phyloP scores from a whole-genome alignment of 495 filamentous ascomycete species.

The Hypoxylon perforatum region DNA sequence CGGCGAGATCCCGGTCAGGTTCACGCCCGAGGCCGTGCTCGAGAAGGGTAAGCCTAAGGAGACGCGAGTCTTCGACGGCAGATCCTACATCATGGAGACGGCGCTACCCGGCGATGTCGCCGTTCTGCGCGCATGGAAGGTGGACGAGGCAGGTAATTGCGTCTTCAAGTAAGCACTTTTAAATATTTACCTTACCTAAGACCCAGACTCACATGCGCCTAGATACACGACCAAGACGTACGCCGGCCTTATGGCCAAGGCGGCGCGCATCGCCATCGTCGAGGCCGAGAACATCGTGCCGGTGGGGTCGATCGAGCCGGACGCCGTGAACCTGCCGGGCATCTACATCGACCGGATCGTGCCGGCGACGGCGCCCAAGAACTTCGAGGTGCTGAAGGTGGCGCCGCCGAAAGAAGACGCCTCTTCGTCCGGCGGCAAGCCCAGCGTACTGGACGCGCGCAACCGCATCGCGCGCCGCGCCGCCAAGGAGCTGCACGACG shows the following conservation, averaged over 20 bases:
- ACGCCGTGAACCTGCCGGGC: constrained; percentile 69
- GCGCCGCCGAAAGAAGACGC: constrained; percentile 32
- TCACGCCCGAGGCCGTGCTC: constrained; percentile 63
- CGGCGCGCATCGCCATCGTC: constrained; percentile 70
- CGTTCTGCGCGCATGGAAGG: constrained; percentile 71
- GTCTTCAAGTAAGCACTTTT: constrained; percentile 61
- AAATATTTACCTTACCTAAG: not conserved
- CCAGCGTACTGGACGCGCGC: constrained; percentile 52
- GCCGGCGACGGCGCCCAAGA: constrained; percentile 63
- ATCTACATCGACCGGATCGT: constrained; percentile 74
- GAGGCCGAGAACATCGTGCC: constrained; percentile 76
- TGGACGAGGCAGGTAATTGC: constrained; percentile 72
- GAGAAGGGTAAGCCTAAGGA: constrained; percentile 67
- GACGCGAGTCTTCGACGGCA: constrained; percentile 68
- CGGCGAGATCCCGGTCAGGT: constrained; percentile 67
- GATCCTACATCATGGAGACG: constrained; percentile 70
- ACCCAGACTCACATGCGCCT: not conserved
- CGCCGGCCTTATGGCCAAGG: constrained; percentile 69
- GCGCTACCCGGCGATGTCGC: constrained; percentile 72
- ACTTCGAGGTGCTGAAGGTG: constrained; percentile 66
- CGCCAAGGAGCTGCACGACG: constrained; percentile 70
- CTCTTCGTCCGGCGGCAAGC: constrained; percentile 21
- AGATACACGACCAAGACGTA: constrained; percentile 72
- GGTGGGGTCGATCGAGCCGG: constrained; percentile 66
- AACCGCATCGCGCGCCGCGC: constrained; percentile 69